Conservation (phyloP, 2,329 filamentous ascomycete species). For the Penicillium vulpinum region DNA sequence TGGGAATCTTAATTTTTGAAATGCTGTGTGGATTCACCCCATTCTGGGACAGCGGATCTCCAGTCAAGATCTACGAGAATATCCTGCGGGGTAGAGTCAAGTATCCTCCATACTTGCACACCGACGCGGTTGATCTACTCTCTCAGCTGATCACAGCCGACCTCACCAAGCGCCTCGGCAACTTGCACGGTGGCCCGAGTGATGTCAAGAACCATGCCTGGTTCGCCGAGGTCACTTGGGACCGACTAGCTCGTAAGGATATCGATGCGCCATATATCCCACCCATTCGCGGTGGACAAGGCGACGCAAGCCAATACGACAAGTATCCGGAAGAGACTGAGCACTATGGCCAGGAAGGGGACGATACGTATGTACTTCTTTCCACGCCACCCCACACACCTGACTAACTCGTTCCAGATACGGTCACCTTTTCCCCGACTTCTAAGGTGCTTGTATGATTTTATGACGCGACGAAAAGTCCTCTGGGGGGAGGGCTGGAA, state of each 20-base stretch:
- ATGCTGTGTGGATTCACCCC: conserved; percentile 99
- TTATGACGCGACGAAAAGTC: conserved; percentile 35
- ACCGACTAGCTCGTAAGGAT: conserved; percentile 87
- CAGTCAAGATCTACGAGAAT: conserved; percentile 99
- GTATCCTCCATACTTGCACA: conserved; percentile 93
- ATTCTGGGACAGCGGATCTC: conserved; percentile 97
- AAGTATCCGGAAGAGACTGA: conserved; percentile 97
- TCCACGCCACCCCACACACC: background rate
- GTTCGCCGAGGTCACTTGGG: conserved; percentile 98
- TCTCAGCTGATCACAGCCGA: conserved; percentile 92
- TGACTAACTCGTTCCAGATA: conserved; percentile 51
- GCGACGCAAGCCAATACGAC: conserved; percentile 96
- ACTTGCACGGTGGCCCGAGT: conserved; percentile 83
- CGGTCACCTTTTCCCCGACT: conserved; percentile 74
- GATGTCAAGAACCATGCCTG: conserved; percentile 95
- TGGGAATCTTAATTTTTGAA: conserved; percentile 97
- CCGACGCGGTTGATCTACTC: conserved; percentile 88
- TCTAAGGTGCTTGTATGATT: conserved; percentile 52
- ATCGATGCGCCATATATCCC: conserved; percentile 98
- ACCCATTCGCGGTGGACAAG: conserved; percentile 87
- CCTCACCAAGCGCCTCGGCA: conserved; percentile 90
- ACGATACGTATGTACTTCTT: conserved; percentile 73
- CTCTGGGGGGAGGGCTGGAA: conserved; percentile 18
- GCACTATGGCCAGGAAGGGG: conserved; percentile 74
- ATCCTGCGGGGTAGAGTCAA: conserved; percentile 95